Percentiles rank a stretch among this genome's conserved stretches.
phyloP scores from a whole-genome alignment of 805 yeast species.

The Barnettozyma salicaria region DNA sequence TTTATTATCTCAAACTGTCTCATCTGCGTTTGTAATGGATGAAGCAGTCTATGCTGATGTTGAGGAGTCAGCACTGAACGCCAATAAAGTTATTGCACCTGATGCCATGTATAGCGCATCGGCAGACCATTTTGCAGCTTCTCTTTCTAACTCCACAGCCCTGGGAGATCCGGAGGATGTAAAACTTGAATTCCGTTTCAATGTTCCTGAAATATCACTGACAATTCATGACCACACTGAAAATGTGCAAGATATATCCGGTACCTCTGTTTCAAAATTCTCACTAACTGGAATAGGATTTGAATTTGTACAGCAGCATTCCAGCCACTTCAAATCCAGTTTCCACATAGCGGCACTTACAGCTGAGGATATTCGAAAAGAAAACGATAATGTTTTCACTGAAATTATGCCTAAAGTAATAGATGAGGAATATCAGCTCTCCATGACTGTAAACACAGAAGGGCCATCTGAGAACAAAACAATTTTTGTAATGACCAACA shows the following conservation, averaged over 20 bases:
- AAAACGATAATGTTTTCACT: slow-evolving; percentile 61
- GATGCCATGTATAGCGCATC: slow-evolving; percentile 25
- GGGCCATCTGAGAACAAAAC: slow-evolving; percentile 36
- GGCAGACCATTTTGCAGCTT: slow-evolving; percentile 9
- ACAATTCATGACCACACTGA: slow-evolving; percentile 52
- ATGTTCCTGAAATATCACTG: slow-evolving; percentile 58
- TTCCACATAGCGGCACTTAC: slow-evolving; percentile 66
- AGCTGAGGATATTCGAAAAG: slow-evolving; percentile 65
- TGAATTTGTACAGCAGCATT: slow-evolving; percentile 43
- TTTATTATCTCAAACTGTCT: slow-evolving; percentile 48
- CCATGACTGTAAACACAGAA: slow-evolving; percentile 44
- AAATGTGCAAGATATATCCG: slow-evolving; percentile 29
- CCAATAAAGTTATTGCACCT: slow-evolving; percentile 44
- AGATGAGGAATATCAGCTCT: slow-evolving; percentile 64
- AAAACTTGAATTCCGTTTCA: slow-evolving; percentile 44
- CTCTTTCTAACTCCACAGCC: slow-evolving; percentile 20
- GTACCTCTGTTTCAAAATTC: slow-evolving; percentile 46
- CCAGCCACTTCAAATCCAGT: slow-evolving; percentile 53
- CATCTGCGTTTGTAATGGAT: slow-evolving; percentile 46
- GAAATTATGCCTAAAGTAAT: slow-evolving; percentile 71
- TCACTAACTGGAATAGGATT: slow-evolving; percentile 55
- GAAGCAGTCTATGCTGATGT: slow-evolving; percentile 43
- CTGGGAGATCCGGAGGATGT: slow-evolving; percentile 22
- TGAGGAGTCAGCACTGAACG: slow-evolving; percentile 58
- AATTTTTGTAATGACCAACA: slow-evolving; percentile 49